A percentile compares a stretch with the other conserved stretches of the same genome.
Evolutionary conservation across 208 protist genomes (phyloP).

Genomic region (Leishmania turanica): DNA sequence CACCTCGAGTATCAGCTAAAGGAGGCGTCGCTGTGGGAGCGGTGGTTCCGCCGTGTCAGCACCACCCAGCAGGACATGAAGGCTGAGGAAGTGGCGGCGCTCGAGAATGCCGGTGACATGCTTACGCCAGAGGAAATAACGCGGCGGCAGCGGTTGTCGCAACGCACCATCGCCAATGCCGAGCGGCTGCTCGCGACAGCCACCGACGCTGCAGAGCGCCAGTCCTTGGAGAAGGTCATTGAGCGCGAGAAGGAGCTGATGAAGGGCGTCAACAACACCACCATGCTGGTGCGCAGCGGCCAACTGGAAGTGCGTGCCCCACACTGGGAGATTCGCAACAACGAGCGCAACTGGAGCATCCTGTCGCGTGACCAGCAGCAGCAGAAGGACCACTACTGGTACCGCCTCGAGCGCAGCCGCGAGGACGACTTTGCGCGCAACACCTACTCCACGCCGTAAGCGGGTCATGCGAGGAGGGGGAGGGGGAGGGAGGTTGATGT

Average conservation of each 20-base stretch:
- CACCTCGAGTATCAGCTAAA: slow-evolving; percentile 84
- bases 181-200: slow-evolving; percentile 54
- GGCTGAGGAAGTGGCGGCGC: slow-evolving; percentile 2
- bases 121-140: slow-evolving; percentile 14
- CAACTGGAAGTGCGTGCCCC: slow-evolving; percentile 78
- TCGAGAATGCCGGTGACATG: neutral
- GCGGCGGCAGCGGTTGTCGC: slow-evolving; percentile 24
- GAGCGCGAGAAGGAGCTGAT: slow-evolving; percentile 57
- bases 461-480: neutral
- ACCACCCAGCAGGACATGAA: slow-evolving; percentile 6
- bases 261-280: slow-evolving; percentile 56
- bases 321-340: slow-evolving; percentile 88
- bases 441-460: slow-evolving; percentile 55
- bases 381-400: slow-evolving; percentile 91
- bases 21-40: slow-evolving; percentile 39
- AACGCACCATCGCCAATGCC: slow-evolving; percentile 48
- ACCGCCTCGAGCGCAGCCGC: slow-evolving; percentile 76
- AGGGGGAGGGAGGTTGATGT: neutral
- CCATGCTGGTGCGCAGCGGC: slow-evolving; percentile 78
- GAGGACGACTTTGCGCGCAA: slow-evolving; percentile 88
- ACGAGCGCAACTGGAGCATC: slow-evolving; percentile 88
- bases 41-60: slow-evolving; percentile 27
- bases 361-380: slow-evolving; percentile 84
- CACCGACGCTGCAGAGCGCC: slow-evolving; percentile 49
- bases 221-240: slow-evolving; percentile 62